Percentiles rank a stretch among this genome's conserved stretches.
Conservation (phyloP, 2,329 filamentous ascomycete genomes). For the Aureobasidium sp. region DNA sequence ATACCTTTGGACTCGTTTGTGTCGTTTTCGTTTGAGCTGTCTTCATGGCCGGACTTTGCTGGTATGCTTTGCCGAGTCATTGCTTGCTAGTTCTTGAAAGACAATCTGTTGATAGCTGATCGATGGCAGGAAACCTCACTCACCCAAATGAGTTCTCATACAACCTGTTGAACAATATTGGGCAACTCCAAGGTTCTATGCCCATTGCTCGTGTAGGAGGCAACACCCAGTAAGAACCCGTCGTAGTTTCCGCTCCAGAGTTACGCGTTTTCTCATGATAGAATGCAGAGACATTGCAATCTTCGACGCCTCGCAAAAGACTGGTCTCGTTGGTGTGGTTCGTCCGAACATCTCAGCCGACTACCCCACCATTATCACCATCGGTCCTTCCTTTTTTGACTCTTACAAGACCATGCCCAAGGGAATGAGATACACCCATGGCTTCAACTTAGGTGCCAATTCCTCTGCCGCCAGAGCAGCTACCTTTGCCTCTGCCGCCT, state of each 20-base stretch:
- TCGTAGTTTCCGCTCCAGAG: too few species aligned
- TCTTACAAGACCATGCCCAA: conserved; percentile 49
- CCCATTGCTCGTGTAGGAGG: conserved; percentile 56
- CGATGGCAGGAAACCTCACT: conserved; percentile 39
- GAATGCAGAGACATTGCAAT: conserved; percentile 46
- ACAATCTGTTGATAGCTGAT: neutral
- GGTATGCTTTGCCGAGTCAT: conserved; percentile 20
- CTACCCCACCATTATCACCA: conserved; percentile 52
- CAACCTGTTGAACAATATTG: conserved; percentile 50
- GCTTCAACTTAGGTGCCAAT: conserved; percentile 52
- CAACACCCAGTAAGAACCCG: conserved; percentile 47
- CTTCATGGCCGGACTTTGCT: conserved; percentile 45
- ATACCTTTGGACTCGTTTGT: conserved; percentile 37
- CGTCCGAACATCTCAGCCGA: conserved; percentile 43
- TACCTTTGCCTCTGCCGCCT: conserved; percentile 45
- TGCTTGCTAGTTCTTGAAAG: too few species aligned
- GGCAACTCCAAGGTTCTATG: conserved; percentile 44
- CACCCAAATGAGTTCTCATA: conserved; percentile 52
- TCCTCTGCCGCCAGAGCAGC: conserved; percentile 42
- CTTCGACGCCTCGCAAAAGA: conserved; percentile 45
- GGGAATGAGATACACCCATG: conserved; percentile 48
- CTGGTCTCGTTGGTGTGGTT: conserved; percentile 45
- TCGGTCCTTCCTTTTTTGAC: conserved; percentile 55
- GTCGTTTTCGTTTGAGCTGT: conserved; percentile 45
- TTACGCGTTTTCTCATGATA: neutral